Conservation (phyloP, 345 rosid genomes). For the Heritiera littoralis region DNA sequence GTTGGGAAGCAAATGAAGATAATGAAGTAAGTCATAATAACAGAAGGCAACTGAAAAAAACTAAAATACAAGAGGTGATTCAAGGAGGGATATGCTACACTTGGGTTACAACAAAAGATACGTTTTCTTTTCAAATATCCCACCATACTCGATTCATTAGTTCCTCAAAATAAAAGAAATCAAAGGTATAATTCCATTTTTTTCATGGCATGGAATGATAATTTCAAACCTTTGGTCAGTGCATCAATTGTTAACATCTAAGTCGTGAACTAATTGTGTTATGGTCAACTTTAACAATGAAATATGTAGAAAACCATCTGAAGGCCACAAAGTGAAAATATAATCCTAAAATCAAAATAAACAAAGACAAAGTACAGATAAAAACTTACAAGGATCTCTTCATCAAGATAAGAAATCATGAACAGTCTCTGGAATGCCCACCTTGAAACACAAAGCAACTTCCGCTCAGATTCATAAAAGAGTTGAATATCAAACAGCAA, state of each 20-base stretch:
- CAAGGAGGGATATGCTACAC: not conserved
- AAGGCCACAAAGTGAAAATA: slow-evolving; percentile 13
- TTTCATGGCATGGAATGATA: not conserved
- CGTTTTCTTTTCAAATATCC: not conserved
- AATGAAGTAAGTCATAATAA: not conserved
- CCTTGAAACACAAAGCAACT: slow-evolving; percentile 47
- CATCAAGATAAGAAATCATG: slow-evolving; percentile 95
- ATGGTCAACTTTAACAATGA: not conserved
- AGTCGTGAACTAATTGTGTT: not conserved
- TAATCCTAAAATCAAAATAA: not conserved
- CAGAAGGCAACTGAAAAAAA: not conserved
- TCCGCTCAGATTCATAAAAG: slow-evolving; percentile 17
- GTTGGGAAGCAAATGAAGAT: not conserved
- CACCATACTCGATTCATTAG: not conserved
- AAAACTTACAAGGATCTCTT: slow-evolving; percentile 80
- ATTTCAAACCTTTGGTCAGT: not conserved
- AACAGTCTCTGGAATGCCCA: slow-evolving; percentile 80
- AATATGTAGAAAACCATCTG: not conserved
- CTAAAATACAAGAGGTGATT: not conserved
- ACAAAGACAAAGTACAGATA: not conserved
- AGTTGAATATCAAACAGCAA: not conserved
- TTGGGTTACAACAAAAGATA: not conserved
- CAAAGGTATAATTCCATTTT: not conserved
- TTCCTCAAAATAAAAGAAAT: not conserved
- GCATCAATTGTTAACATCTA: not conserved